phyloP scores from a whole-genome alignment of 495 filamentous ascomycete species.

The Tetracladium setigerum region DNA sequence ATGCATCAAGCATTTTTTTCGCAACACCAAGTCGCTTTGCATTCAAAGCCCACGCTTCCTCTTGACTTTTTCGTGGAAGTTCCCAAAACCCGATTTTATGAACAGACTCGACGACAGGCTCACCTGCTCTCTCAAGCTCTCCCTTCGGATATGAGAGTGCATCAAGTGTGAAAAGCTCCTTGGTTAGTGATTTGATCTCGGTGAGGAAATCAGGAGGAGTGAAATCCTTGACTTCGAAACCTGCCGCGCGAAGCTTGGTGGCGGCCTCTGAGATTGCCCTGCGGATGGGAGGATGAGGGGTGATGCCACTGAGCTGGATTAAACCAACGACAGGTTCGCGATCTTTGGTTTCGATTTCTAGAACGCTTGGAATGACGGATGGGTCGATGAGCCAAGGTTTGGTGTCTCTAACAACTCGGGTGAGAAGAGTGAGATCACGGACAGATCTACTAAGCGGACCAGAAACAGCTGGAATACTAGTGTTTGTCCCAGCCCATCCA shows the following conservation, averaged over 20 bases:
- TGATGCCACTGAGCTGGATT: constrained; percentile 28
- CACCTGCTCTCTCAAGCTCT: constrained; percentile 23
- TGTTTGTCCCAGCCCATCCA: constrained; percentile 23
- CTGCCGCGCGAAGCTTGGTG: constrained; percentile 16
- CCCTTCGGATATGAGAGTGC: constrained; percentile 25
- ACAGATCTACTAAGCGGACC: constrained; percentile 22
- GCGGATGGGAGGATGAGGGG: constrained; percentile 12
- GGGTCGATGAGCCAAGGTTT: constrained; percentile 25
- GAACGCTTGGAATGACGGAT: constrained; percentile 20
- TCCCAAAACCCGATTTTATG: constrained; percentile 26
- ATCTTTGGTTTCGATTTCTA: not conserved
- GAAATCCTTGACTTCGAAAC: constrained; percentile 23
- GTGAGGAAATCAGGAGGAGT: constrained; percentile 6
- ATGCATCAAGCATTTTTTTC: constrained; percentile 26
- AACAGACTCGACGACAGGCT: constrained; percentile 25
- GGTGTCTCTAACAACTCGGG: constrained; percentile 13
- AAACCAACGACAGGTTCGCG: constrained; percentile 35
- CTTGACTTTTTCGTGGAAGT: constrained; percentile 21
- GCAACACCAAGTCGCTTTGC: constrained; percentile 20
- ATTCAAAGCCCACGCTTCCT: constrained; percentile 27
- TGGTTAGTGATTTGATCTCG: constrained; percentile 15
- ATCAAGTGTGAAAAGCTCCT: constrained; percentile 28
- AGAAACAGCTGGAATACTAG: constrained; percentile 21
- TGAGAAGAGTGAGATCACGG: constrained; percentile 21
- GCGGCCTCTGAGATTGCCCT: constrained; percentile 19